phyloP scores from a whole-genome alignment of 352 stramenopile genomes.

The Phytopythium chamaehyphon region DNA sequence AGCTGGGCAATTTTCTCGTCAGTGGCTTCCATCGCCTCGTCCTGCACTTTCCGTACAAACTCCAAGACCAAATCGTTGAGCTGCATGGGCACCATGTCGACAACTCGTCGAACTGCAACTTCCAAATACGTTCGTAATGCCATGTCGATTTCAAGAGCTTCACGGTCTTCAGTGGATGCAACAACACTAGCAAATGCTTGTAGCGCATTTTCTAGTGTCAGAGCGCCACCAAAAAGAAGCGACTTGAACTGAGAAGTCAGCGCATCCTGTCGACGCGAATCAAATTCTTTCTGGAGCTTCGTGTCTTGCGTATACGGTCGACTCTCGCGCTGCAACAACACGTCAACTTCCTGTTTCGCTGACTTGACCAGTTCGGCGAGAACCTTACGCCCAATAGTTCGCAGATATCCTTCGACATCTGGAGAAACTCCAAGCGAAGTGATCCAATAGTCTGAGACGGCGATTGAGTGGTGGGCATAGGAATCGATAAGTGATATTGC shows the following conservation, averaged over 20 bases:
- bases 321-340: constrained; percentile 22
- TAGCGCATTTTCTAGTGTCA: not conserved
- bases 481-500: constrained; percentile 19
- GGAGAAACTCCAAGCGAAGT: constrained; percentile 7
- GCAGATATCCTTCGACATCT: constrained; percentile 18
- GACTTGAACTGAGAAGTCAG: constrained; percentile 11
- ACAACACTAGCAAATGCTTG: constrained; percentile 10
- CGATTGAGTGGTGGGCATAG: constrained; percentile 19
- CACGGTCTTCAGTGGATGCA: constrained; percentile 20
- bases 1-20: constrained; percentile 31
- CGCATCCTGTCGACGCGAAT: constrained; percentile 15
- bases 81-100: constrained; percentile 34
- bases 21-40: constrained; percentile 17
- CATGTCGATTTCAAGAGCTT: constrained; percentile 33
- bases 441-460: constrained; percentile 14
- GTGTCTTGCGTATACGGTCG: constrained; percentile 35
- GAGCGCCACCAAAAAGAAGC: constrained; percentile 4
- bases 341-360: constrained; percentile 11
- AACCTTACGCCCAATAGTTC: constrained; percentile 7
- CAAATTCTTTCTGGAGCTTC: constrained; percentile 20
- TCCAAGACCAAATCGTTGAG: constrained; percentile 27
- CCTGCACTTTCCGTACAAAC: constrained; percentile 28
- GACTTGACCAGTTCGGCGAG: constrained; percentile 7
- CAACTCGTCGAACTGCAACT: constrained; percentile 25
- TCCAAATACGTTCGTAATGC: constrained; percentile 29